Base-by-base conservation (phyloP, 2,329 filamentous ascomycete species). In the Sporothrix brasiliensis region DNA sequence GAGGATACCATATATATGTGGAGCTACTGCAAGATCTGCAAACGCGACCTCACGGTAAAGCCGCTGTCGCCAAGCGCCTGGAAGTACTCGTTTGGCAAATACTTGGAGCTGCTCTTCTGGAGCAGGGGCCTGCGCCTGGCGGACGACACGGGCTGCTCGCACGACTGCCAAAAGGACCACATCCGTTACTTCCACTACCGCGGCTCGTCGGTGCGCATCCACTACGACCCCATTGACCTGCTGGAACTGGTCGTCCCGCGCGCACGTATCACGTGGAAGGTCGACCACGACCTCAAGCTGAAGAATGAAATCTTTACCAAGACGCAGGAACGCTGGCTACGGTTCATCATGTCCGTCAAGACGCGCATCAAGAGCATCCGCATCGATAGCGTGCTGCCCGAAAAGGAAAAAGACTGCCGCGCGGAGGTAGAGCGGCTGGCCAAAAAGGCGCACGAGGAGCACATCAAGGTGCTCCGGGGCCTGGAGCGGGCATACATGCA, bases 1-100 rank as follows among this genome's bases (percentile, higher is more conserved):
- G 78, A 80, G 54, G 81, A 83, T 56, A 91, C 90, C 2, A 97
- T 99, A 70, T 87, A 94, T 70, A 97, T 99, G 93, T 99, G 96
- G 96, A 98, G 93, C 74, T 93, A 91, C 75, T 99, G 95, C 82
- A 95, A 97, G 76, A 85, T 92, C 41, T 99, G 96, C 79, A 90
- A 92, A 68, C 92, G 92, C 74, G 94, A 98, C 78, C 97, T 94
- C 0, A 92, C 93, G 52, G 89, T 94, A 63, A 91, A 92, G 74
- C 89, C 91, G 44, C 97, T 99, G 93, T 97, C 94, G 0, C 89
- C 93, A 70, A 93, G 89, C 76, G 96, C 94, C 0, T 99, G 93
- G 92, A 97, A 96, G 78, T 99, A 99, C 79, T 99, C 95, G 0
- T 97, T 99, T 77, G 95, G 93, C 13, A 99, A 99, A 79, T 99